Evolutionary conservation across 441 rosid species (phyloP).

Genomic region (Hypseocharis bilobata): DNA sequence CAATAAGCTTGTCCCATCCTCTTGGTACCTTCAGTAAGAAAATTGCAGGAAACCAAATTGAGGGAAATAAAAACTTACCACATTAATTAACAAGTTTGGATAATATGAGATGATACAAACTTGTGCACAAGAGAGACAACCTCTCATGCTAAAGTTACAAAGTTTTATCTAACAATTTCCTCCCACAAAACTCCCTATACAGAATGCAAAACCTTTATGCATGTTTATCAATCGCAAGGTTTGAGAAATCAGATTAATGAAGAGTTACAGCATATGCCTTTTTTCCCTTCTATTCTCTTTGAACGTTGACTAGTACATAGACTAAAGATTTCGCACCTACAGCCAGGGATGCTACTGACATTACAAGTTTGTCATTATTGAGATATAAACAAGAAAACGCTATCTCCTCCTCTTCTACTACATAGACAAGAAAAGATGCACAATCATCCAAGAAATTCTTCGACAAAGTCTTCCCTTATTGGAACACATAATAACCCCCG

Average conservation of each 20-base stretch:
- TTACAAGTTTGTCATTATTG: background rate
- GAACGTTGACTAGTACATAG: background rate
- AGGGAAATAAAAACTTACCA: background rate
- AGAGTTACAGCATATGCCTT: background rate
- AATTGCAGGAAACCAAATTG: slow-evolving; percentile 1
- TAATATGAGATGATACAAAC: background rate
- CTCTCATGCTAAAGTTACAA: background rate
- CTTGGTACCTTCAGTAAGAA: slow-evolving; percentile 41
- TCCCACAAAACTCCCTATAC: background rate
- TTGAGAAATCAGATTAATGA: background rate
- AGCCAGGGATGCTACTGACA: background rate
- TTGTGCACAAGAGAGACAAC: background rate
- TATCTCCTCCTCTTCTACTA: background rate
- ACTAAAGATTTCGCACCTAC: background rate
- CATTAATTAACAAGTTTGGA: background rate
- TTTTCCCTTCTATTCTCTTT: background rate
- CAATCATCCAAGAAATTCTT: background rate
- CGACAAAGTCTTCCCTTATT: background rate
- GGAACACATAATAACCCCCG: background rate
- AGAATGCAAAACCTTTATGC: background rate
- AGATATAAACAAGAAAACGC: background rate
- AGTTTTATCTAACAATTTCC: background rate
- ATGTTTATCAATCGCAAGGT: background rate
- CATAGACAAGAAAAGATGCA: background rate
- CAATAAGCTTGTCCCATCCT: slow-evolving; percentile 61